Evolutionary conservation across 495 filamentous ascomycete genomes (phyloP).

Genomic region (Daldinia childiae): DNA sequence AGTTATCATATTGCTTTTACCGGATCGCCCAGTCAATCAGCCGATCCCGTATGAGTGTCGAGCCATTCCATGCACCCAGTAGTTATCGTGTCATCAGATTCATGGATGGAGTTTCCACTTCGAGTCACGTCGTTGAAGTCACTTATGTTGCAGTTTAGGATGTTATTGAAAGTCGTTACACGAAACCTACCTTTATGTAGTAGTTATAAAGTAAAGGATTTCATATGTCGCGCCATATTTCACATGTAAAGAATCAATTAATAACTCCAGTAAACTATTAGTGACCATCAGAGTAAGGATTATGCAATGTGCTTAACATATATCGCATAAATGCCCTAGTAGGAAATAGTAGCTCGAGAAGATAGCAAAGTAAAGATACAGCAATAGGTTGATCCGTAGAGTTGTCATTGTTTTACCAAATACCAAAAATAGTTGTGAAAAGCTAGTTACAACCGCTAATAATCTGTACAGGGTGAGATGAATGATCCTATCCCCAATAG

Average conservation of each 20-base stretch:
- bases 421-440: not conserved
- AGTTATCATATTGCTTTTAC: not conserved
- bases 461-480: not conserved
- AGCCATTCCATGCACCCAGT: constrained; percentile 15
- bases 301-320: no score
- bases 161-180: not conserved
- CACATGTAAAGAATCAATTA: not conserved
- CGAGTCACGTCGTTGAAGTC: not conserved
- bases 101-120: not conserved
- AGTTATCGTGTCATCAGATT: not conserved
- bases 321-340: no score
- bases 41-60: constrained; percentile 20
- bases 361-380: not conserved
- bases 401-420: not conserved
- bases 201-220: not conserved
- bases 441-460: not conserved
- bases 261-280: no score
- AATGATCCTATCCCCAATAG: not conserved
- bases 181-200: not conserved
- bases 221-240: not conserved
- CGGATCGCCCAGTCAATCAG: constrained; percentile 13
- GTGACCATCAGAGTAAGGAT: no score
- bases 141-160: not conserved
- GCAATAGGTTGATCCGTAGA: not conserved
- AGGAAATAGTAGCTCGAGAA: no score